phyloP scores from a whole-genome alignment of 139 green algal species.

The Chlamydomonas schloesseri region DNA sequence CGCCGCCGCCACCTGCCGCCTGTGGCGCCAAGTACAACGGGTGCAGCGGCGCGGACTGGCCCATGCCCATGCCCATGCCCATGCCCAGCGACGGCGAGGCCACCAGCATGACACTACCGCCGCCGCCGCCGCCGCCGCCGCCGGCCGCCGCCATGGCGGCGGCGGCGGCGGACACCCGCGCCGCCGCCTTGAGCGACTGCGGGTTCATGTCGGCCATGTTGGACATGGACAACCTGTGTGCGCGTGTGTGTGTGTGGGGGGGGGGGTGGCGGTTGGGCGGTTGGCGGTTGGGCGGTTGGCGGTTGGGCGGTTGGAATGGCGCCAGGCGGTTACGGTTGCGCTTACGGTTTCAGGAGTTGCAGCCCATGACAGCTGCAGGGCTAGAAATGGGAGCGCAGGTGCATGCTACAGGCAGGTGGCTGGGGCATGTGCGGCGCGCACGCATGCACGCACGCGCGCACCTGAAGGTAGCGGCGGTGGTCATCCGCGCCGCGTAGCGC shows the following conservation, averaged over 20 bases:
- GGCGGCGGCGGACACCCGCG: not conserved
- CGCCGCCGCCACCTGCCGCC: not conserved
- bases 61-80: not conserved
- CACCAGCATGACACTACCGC: not conserved
- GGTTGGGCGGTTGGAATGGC: too few species aligned
- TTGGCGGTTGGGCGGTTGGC: too few species aligned
- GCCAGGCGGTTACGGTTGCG: too few species aligned
- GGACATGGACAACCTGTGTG: slow-evolving; percentile 19
- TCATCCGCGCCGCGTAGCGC: slow-evolving; percentile 39
- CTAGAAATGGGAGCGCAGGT: too few species aligned
- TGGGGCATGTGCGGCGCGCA: too few species aligned
- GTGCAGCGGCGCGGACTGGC: slow-evolving; percentile 8
- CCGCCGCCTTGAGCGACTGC: not conserved
- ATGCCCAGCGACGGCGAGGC: not conserved
- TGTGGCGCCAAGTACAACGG: slow-evolving; percentile 5
- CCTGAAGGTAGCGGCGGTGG: slow-evolving; percentile 29
- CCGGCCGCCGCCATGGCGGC: slow-evolving; percentile 1
- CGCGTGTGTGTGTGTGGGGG: not conserved
- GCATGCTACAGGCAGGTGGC: too few species aligned
- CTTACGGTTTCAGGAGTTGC: too few species aligned
- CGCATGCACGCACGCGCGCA: too few species aligned
- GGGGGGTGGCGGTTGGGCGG: too few species aligned
- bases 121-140: not conserved
- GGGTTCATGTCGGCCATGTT: slow-evolving; percentile 35
- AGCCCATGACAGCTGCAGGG: too few species aligned